These are phyloP conservation scores for Rhizoctonia solani DNA, from an alignment of 1,284 basidiomycete genomes.

Conservation along the genomic window DNA sequence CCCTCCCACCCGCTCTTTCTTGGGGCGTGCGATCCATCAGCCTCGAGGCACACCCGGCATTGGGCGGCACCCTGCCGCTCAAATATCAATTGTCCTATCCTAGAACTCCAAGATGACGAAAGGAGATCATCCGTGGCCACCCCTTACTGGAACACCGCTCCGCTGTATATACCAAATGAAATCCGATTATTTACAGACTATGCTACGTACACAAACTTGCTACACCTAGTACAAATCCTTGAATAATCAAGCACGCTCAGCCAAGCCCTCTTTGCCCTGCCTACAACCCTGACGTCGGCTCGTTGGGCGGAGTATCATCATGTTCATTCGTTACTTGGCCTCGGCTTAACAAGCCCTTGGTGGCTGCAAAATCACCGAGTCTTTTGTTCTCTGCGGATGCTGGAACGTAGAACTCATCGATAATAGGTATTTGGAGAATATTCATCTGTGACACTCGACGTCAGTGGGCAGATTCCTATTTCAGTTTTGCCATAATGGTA, in stretches of 20 bases:
- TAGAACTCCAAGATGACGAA: too few species aligned
- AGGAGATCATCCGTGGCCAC: too few species aligned
- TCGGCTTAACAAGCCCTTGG: constrained; percentile 40
- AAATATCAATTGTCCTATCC: too few species aligned
- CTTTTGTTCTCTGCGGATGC: constrained; percentile 43
- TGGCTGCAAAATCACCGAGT: constrained; percentile 39
- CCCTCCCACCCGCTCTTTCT: too few species aligned
- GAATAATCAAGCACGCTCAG: not conserved
- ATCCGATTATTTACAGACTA: too few species aligned
- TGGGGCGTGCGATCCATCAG: too few species aligned
- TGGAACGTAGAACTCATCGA: constrained; percentile 86
- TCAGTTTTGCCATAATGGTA: not conserved
- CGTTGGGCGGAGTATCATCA: constrained; percentile 14
- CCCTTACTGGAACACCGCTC: too few species aligned
- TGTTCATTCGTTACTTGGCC: constrained; percentile 20
- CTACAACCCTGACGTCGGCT: not conserved
- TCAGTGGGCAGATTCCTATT: not conserved
- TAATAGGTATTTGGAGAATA: constrained; percentile 89
- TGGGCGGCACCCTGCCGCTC: not conserved
- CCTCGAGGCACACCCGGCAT: too few species aligned
- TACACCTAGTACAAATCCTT: not conserved
- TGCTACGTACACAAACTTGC: too few species aligned
- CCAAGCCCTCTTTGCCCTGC: not conserved
- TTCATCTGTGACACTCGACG: constrained; percentile 61
- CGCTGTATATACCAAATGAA: too few species aligned